Base-by-base conservation (phyloP, 495 filamentous ascomycete genomes). In the Lepraria neglecta region DNA sequence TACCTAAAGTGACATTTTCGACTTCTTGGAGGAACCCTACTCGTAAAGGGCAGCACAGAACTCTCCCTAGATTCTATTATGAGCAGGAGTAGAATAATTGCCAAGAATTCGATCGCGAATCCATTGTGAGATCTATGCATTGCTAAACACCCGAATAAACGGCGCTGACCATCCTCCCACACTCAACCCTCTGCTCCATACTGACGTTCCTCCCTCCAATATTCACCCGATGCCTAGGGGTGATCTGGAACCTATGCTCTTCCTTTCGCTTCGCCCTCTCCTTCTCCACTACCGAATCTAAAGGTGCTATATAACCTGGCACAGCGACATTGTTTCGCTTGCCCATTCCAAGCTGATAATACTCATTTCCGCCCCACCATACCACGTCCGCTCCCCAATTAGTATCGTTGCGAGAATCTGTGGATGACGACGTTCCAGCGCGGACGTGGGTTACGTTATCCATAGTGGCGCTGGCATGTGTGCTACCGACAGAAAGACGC, bases 301-400 rank as follows among this genome's bases (percentile, higher is more conserved):
- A 75, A 10, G 89, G 88, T 31, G 84, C 79, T 59, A 98, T 90
- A 71, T 97, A 89, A 0, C 77, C 78, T 15, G 94, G 94, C 11
- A 78, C 77, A 35, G 80, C 74, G 6, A 83, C 64, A 68, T 98
- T 97, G 68, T 83, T 95, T 62, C 92, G 75, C 77, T 85, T 92
- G 42, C 94, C 92, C 4, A 87, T 97, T 4, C 94, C 94, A 19
- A 98, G 81, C 69, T 98, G 94, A 69, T 88, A 96, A 64, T 83
- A 80, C 74, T 98, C 92, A 67, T 97, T 98, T 43, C 88, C 89
- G 64, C 94, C 94, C 89, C 92, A 98, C 81, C 86, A 95, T 6
- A 97, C 70, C 3, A 88, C 84, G 71, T 97, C 94, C 10, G 84
- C 84, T 55, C 92, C 92, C 78, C 82, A 96, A 65, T 90, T 87